Percentiles rank a stretch among this genome's conserved stretches.
Evolutionary conservation across 1,284 basidiomycete species (phyloP).

Genomic region (Leccinum solheimii): DNA sequence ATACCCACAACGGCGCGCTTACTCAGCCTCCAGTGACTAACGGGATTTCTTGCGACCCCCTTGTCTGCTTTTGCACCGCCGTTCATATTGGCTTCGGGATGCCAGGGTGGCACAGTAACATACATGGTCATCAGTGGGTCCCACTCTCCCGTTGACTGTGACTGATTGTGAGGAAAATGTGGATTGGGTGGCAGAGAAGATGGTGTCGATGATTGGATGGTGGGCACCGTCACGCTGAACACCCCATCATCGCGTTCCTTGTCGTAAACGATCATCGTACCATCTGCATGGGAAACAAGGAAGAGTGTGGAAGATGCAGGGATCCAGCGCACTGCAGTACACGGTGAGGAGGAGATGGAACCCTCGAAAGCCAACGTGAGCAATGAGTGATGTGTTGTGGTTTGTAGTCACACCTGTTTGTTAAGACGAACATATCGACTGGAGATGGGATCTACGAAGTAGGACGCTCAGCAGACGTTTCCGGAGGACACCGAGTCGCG

Average conservation of each 20-base stretch:
- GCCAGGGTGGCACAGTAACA: conserved; percentile 82
- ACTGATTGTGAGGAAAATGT: conserved; percentile 15
- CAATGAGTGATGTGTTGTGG: conserved; percentile 38
- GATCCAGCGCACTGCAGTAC: conserved; percentile 82
- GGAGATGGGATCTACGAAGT: conserved; percentile 69
- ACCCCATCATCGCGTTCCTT: conserved; percentile 85
- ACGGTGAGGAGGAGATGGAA: conserved; percentile 27
- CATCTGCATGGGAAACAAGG: conserved; percentile 89
- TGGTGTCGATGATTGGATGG: conserved; percentile 18
- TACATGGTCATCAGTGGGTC: conserved; percentile 73
- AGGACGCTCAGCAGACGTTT: neutral
- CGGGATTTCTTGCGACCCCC: conserved; percentile 76
- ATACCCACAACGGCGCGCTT: conserved; percentile 72
- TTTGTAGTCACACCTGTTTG: conserved; percentile 62
- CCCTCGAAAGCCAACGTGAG: conserved; percentile 9
- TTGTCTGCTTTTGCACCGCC: conserved; percentile 51
- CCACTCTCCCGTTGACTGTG: conserved; percentile 48
- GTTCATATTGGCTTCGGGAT: conserved; percentile 52
- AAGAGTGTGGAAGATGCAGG: conserved; percentile 84
- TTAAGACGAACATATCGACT: conserved; percentile 89
- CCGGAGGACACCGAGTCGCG: neutral
- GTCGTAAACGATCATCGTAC: conserved; percentile 85
- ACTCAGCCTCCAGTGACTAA: conserved; percentile 82
- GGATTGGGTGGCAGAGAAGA: conserved; percentile 13
- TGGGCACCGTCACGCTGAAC: conserved; percentile 63